Base-by-base conservation (phyloP, 805 yeast species). In the Myxozyma monticola region DNA sequence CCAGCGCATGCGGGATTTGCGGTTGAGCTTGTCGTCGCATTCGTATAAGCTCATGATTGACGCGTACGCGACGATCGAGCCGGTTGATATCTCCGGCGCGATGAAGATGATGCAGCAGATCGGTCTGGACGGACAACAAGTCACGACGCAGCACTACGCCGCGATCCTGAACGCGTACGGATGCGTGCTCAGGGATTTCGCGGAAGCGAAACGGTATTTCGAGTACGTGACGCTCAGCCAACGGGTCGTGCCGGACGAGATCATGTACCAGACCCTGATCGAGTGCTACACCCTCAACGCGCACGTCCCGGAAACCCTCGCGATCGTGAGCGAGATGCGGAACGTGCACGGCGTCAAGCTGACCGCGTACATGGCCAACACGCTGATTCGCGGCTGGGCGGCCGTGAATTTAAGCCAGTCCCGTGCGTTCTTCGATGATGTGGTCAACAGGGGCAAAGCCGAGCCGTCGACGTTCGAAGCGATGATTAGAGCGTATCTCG, bases 31-130 rank as follows among this genome's bases (percentile, higher is more conserved):
- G 3, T 63, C 73, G 2, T 56, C 72, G 1, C 67, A 62, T 42
- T 68, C 76, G n/a, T 73, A 71, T 60, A 67, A 66, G 52, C 63
- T 73, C 29, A 50, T 71, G 36, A 72, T 72, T 53, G 72, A 68
- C 59, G 42, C 69, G 58, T 66, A 64, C 60, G 56, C 63, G 51
- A 45, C 61, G 3, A 48, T 70, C 14, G 63, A 64, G 37, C 68
- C 71, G 4, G 50, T 62, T 8, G 65, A 69, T 42, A 52, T 71
- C 15, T 62, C 56, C 14, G 54, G 62, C 3, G 75, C 75, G 2
- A 71, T 67, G 45, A 41, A 52, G 6, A 72, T 71, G 12, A 56
- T 73, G 21, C 50, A 49, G 17, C 58, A 58, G n/a, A 67, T 69
- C 52, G 63, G 60, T 17, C 44, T 51, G 17, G 65, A 65, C 40